Conservation (phyloP, 495 filamentous ascomycete species). For the Podospora appendiculata region DNA sequence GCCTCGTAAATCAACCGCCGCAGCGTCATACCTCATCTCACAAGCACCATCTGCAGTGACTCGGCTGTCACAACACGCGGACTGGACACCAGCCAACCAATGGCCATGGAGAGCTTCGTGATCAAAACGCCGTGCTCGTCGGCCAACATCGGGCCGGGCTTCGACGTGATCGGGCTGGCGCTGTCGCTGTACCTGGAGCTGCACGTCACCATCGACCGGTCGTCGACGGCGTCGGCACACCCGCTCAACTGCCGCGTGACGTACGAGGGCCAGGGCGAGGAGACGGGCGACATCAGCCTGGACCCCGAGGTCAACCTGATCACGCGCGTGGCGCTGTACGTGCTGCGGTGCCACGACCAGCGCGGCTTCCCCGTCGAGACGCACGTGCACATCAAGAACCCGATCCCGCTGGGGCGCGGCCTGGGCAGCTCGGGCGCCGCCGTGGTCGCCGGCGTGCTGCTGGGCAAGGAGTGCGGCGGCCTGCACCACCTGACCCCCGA, state of each 20-base stretch:
- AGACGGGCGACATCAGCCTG: conserved; percentile 63
- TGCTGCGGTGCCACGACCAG: conserved; percentile 82
- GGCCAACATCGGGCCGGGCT: conserved; percentile 92
- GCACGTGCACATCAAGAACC: conserved; percentile 87
- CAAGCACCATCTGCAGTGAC: too few species aligned
- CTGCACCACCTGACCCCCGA: conserved; percentile 69
- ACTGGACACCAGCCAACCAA: background rate
- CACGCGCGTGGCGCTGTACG: conserved; percentile 84
- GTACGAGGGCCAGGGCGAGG: conserved; percentile 78
- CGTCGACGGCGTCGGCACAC: conserved; percentile 40
- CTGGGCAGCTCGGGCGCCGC: conserved; percentile 90
- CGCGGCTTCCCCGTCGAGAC: conserved; percentile 75
- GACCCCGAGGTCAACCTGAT: conserved; percentile 79
- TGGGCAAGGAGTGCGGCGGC: conserved; percentile 82
- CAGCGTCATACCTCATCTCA: too few species aligned
- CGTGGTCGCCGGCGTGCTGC: conserved; percentile 85
- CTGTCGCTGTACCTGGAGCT: conserved; percentile 86
- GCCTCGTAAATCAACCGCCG: too few species aligned
- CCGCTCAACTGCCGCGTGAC: conserved; percentile 82
- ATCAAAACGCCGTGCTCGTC: conserved; percentile 78
- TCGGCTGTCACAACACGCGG: too few species aligned
- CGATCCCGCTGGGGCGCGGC: conserved; percentile 84
- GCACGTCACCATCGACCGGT: conserved; percentile 58
- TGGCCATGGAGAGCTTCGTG: conserved; percentile 42
- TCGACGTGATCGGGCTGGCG: conserved; percentile 94